A percentile compares a stretch with the other conserved stretches of the same genome.
phyloP scores from a whole-genome alignment of 1,284 basidiomycete species.

The Xerocomus amazonicus region DNA sequence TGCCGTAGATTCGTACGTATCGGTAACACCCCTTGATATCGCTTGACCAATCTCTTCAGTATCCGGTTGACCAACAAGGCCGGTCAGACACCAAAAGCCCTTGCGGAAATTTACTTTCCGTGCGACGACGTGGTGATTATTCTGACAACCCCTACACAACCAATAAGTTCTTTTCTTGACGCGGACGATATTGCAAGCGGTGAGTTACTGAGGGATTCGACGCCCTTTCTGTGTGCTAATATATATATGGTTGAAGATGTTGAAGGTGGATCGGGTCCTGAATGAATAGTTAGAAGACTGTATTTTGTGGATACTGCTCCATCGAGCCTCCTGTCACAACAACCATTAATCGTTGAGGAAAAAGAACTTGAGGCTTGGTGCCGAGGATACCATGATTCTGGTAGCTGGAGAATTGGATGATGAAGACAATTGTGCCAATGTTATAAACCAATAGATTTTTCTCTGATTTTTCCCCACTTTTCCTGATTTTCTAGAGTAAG shows the following conservation, averaged over 20 bases:
- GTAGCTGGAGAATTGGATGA: too few relatives aligned
- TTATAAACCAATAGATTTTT: too few relatives aligned
- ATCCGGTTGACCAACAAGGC: slow-evolving; percentile 26
- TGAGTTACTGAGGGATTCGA: slow-evolving; percentile 8
- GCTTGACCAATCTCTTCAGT: slow-evolving; percentile 9
- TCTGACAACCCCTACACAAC: slow-evolving; percentile 20
- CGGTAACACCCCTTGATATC: neutral
- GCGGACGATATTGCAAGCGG: slow-evolving; percentile 22
- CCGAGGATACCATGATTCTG: too few relatives aligned
- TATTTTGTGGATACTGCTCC: neutral
- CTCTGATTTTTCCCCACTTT: too few relatives aligned
- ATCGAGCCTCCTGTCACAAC: too few relatives aligned
- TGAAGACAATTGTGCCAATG: too few relatives aligned
- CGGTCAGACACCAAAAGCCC: slow-evolving; percentile 24
- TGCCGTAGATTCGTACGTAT: slow-evolving; percentile 28
- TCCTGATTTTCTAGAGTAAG: too few relatives aligned
- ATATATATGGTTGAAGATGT: slow-evolving; percentile 8
- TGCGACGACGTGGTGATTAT: slow-evolving; percentile 18
- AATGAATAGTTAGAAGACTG: neutral
- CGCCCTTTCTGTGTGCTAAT: slow-evolving; percentile 2
- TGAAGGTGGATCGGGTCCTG: slow-evolving; percentile 11
- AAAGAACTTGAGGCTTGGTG: too few relatives aligned
- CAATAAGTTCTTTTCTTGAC: slow-evolving; percentile 17
- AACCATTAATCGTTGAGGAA: too few relatives aligned
- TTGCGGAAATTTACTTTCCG: slow-evolving; percentile 24